Percentiles rank a stretch among this genome's conserved stretches.
Conservation (phyloP, 805 yeast genomes). For the Kodamaea fukazawae region DNA sequence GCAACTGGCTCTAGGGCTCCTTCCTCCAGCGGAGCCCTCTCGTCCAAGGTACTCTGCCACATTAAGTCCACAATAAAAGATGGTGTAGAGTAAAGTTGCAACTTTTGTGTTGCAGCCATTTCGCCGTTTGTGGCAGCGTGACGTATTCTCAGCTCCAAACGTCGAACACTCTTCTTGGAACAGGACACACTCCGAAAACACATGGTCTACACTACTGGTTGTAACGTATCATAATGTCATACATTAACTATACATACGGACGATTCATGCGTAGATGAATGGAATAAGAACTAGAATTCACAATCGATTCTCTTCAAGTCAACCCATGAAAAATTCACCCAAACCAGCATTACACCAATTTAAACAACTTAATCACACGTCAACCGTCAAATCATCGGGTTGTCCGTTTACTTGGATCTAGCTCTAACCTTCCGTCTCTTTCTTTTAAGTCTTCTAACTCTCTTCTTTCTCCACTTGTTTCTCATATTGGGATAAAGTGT, state of each 20-base stretch:
- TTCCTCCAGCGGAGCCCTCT: too few relatives aligned
- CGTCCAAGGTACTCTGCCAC: too few relatives aligned
- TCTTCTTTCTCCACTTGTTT: constrained; percentile 99
- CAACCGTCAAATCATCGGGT: constrained; percentile 4
- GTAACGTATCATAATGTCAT: constrained; percentile 10
- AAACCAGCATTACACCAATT: constrained; percentile 1
- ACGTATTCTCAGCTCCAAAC: too few relatives aligned
- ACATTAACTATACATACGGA: constrained; percentile 11
- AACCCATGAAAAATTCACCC: not conserved
- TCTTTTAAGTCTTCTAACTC: constrained; percentile 99
- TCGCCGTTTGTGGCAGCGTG: constrained; percentile 1
- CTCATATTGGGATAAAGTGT: constrained; percentile 57
- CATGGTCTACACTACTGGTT: not conserved
- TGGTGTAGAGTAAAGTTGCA: not conserved
- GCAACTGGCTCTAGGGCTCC: too few relatives aligned
- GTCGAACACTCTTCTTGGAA: too few relatives aligned
- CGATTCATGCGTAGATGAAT: constrained; percentile 8
- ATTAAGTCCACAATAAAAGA: not conserved
- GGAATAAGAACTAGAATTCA: constrained; percentile 10
- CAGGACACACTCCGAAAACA: too few relatives aligned
- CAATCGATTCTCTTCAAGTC: constrained; percentile 3
- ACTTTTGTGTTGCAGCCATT: constrained; percentile 20
- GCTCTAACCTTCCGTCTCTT: constrained; percentile 99
- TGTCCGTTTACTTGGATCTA: constrained; percentile 91
- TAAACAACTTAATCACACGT: constrained; percentile 1